Conservation (phyloP, 148 eudicot genomes). For the Dysphania ambrosioides region DNA sequence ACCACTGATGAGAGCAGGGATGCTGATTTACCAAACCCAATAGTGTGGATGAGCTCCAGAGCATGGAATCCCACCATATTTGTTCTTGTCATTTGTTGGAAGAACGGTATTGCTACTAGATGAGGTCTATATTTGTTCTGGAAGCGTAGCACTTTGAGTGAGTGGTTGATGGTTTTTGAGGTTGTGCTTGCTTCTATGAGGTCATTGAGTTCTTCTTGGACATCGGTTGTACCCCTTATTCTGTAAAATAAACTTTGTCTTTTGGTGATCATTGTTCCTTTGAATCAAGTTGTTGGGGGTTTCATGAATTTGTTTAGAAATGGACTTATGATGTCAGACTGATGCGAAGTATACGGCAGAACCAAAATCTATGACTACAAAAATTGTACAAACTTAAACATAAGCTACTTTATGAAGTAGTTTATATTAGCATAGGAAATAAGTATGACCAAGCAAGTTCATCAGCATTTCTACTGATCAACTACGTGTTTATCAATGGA, state of each 20-base stretch:
- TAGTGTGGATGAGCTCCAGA: slow-evolving; percentile 37
- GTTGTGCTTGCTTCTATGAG: slow-evolving; percentile 30
- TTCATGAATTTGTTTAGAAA: too few species aligned
- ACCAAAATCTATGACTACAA: too few species aligned
- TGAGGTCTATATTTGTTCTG: slow-evolving; percentile 37
- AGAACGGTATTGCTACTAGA: slow-evolving; percentile 41
- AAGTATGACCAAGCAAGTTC: too few species aligned
- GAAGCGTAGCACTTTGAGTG: slow-evolving; percentile 22
- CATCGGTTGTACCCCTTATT: slow-evolving; percentile 33
- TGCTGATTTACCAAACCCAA: slow-evolving; percentile 44
- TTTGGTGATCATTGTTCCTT: slow-evolving; percentile 10
- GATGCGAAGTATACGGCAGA: too few species aligned
- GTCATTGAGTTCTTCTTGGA: slow-evolving; percentile 34
- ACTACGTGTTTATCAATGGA: too few species aligned
- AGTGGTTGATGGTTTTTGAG: slow-evolving; percentile 24
- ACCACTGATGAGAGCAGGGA: slow-evolving; percentile 38
- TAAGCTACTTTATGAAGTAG: too few species aligned
- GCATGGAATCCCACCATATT: slow-evolving; percentile 42
- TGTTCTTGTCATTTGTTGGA: slow-evolving; percentile 41
- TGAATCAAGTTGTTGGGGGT: slow-evolving; percentile 44
- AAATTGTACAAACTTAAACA: too few species aligned
- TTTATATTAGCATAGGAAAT: too few species aligned
- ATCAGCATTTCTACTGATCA: too few species aligned
- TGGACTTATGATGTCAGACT: too few species aligned
- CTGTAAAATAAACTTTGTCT: slow-evolving; percentile 28